Base-by-base conservation (phyloP, 352 stramenopile genomes). In the Phytophthora aleatoria region DNA sequence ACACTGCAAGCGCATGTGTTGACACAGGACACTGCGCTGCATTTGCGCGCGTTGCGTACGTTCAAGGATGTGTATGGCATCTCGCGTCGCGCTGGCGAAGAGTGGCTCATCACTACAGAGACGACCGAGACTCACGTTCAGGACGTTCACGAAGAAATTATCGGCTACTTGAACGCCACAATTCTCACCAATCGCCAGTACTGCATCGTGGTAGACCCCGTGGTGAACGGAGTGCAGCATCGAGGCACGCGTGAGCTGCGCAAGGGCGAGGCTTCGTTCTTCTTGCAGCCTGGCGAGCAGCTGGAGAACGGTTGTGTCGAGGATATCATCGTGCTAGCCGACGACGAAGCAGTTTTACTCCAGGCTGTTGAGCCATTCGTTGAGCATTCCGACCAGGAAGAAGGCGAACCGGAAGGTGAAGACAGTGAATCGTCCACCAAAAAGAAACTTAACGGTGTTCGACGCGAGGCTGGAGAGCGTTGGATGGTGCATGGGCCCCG, bases 151-250 rank as follows among this genome's bases (percentile, higher is more conserved):
- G 85, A 94, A 71, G 78, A 83, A 5, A 81, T 94, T 33, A 59
- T 91, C 0, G 80, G 78, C 33, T 83, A 61, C 1, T 83, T 92
- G 35, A 61, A 61, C 27, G 76, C 87, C 53, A 85, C 77, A 27
- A 91, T 83, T 51, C 61, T 94, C 20, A 92, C 85, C 5, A 92
- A 94, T 59, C 83, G 83, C 44, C 85, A 94, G 62, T 94, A 89
- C 75, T 92, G 83, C 43, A 68, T 94, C n/a, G 81, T 94, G 35
- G 64, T 92, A 15, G 85, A 94, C 49, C 85, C 85, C 0, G 58
- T 92, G 1, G 75, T 92, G 3, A 64, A 85, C 24, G 78, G 83
- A 15, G 79, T 88, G 8, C 85, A 90, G 51, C 83, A 79, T 67
- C 78, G 83, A 28, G 85, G 85, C 13, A 94, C 85, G 6, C 81